Conservation (phyloP, 208 protist species). For the Strigomonas oncopelti region DNA sequence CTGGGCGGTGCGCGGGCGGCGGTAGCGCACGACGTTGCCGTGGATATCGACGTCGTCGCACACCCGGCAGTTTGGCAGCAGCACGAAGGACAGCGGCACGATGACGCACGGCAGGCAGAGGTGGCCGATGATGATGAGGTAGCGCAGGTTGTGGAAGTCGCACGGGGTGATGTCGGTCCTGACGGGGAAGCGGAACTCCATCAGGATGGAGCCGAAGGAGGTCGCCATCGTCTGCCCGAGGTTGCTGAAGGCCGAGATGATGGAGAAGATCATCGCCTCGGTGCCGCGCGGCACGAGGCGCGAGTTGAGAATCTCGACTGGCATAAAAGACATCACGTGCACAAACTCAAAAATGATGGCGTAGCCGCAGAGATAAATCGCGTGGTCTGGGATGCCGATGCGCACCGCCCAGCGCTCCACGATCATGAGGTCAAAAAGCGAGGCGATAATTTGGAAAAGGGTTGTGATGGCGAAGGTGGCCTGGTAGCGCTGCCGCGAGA, state of each 20-base stretch:
- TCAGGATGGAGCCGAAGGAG: constrained; percentile 46
- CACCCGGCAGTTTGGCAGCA: constrained; percentile 53
- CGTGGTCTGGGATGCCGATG: constrained; percentile 32
- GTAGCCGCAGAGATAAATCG: constrained; percentile 43
- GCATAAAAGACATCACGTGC: constrained; percentile 45
- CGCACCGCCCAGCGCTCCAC: constrained; percentile 32
- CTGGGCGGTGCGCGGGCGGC: too few relatives aligned
- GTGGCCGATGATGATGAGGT: constrained; percentile 62
- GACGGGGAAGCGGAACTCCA: constrained; percentile 46
- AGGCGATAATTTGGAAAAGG: constrained; percentile 20
- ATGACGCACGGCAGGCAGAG: constrained; percentile 46
- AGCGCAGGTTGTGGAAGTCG: constrained; percentile 62
- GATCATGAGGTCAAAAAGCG: constrained; percentile 36
- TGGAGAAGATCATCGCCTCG: constrained; percentile 66
- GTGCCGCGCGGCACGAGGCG: constrained; percentile 59
- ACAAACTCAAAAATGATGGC: constrained; percentile 37
- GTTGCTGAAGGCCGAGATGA: constrained; percentile 68
- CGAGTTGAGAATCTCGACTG: constrained; percentile 45
- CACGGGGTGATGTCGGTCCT: constrained; percentile 29
- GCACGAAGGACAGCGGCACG: constrained; percentile 58
- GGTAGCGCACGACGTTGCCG: neutral
- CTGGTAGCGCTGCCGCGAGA: constrained; percentile 29
- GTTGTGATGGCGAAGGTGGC: constrained; percentile 29
- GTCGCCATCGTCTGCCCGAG: constrained; percentile 43
- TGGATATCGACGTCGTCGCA: constrained; percentile 31